Base-by-base conservation (phyloP, 768 basidiomycete genomes). In the Cystobasidium ongulense region DNA sequence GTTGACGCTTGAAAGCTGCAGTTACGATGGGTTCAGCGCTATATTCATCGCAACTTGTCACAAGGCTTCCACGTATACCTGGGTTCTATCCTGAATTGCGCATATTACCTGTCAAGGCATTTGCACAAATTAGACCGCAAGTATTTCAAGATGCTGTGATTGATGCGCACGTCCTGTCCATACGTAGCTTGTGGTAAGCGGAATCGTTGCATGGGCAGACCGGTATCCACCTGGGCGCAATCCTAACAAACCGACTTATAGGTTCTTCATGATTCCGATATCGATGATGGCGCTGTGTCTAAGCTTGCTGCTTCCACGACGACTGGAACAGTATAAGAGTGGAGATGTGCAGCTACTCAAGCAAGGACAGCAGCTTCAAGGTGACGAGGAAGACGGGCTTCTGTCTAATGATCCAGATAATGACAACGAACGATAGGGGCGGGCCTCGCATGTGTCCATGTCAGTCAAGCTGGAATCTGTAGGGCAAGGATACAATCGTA, bases 21-120 rank as follows among this genome's bases (percentile, higher is more conserved):
- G 65, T 67, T 17, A 67, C 65, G 17, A 46, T 67, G 10, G 65
- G 65, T 4, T 25, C 65, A 4, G 41, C 29, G 3, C 27, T 67
- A 8, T 67, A 67, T 23, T 41, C 65, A 5, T 11, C 27, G 7
- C 21, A 53, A 27, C 43, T 67, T n/a, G 39, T 29, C 3, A 10
- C 43, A 10, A 36, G 46, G 3, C 50, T 67, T 3, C 39, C 41
- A 5, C 23, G 39, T 46, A 27, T 67, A 67, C 57, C 57, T 29
- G 57, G 57, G 3, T 59, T 29, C 29, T 59, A 59, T 23, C 57
- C 57, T 29, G 57, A 29, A 11, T 35, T 59, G 29, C 25, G 33
- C 11, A 1, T 15, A 5, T 5, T 59, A 4, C 57, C 57, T 2
- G 57, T 29, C 3, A 59, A 27, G 33, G 33, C 29, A 7, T 35